These are phyloP conservation scores for Heracleum sosnowskyi DNA, from an alignment of 129 eudicot species.

Conservation along the genomic window DNA sequence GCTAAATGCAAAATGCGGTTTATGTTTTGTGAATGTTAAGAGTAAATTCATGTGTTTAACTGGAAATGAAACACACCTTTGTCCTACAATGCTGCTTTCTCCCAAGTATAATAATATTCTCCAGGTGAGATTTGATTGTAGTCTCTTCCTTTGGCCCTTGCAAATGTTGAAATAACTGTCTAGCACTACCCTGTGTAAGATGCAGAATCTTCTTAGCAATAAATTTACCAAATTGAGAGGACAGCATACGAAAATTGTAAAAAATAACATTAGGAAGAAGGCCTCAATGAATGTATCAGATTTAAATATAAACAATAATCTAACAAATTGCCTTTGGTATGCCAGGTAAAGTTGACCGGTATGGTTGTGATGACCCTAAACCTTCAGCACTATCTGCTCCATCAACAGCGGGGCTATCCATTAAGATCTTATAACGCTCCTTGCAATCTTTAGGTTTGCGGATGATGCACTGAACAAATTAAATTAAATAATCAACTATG, in stretches of 20 bases:
- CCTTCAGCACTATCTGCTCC: constrained; percentile 94
- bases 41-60: background rate
- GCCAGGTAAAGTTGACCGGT: constrained; percentile 88
- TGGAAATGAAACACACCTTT: constrained; percentile 38
- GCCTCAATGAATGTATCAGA: background rate
- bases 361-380: constrained; percentile 87
- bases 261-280: background rate
- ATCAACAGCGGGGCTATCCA: constrained; percentile 74
- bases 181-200: constrained; percentile 78
- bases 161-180: constrained; percentile 80
- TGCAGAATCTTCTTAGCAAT: constrained; percentile 7
- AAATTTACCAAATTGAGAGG: background rate
- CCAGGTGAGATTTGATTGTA: constrained; percentile 76
- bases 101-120: constrained; percentile 60
- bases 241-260: background rate
- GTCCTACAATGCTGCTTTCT: constrained; percentile 48
- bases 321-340: constrained; percentile 66
- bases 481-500: background rate
- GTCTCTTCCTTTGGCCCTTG: constrained; percentile 95
- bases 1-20: background rate
- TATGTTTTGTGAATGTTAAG: background rate
- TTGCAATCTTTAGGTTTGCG: constrained; percentile 84
- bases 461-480: constrained; percentile 57
- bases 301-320: too few species aligned
- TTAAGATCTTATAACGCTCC: constrained; percentile 62